A percentile compares a stretch with the other conserved stretches of the same genome.
Evolutionary conservation across 768 basidiomycete genomes (phyloP).

Genomic region (Austroboletus eburneus): DNA sequence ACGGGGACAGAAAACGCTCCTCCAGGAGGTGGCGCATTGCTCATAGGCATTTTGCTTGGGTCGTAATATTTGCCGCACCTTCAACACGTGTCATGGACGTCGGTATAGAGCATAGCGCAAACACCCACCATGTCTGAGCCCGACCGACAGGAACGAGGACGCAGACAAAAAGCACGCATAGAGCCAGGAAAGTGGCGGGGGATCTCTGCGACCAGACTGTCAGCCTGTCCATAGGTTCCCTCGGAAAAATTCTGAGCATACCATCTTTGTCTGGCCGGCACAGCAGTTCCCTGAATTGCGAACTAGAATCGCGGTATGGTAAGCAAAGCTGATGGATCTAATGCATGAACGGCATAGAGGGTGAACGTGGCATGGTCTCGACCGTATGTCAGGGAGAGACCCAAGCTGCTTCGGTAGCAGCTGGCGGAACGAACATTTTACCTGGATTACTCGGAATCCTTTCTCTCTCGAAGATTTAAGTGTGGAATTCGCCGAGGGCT

Average conservation of each 20-base stretch:
- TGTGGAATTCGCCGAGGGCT: too few species aligned
- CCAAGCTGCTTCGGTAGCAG: too few species aligned
- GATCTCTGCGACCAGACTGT: too few species aligned
- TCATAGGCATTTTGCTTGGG: constrained; percentile 33
- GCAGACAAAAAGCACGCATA: constrained; percentile 12
- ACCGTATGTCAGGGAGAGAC: background rate
- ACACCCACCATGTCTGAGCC: constrained; percentile 29
- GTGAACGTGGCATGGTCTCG: background rate
- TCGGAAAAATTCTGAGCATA: too few species aligned
- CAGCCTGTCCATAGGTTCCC: too few species aligned
- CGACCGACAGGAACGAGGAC: constrained; percentile 11
- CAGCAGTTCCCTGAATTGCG: background rate
- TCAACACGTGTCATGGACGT: background rate
- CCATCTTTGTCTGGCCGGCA: background rate
- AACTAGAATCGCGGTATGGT: constrained; percentile 3
- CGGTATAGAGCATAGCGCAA: background rate
- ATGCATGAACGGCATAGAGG: background rate
- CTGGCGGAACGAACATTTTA: constrained; percentile 9
- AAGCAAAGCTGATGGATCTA: constrained; percentile 1
- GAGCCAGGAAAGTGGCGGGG: constrained; percentile 3
- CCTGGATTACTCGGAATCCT: constrained; percentile 1
- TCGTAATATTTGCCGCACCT: constrained; percentile 54
- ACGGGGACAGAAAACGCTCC: constrained; percentile 43
- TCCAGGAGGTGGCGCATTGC: constrained; percentile 41
- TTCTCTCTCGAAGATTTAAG: too few species aligned